phyloP scores from a whole-genome alignment of 305 asterid genomes.

The Ilex paraguariensis region DNA sequence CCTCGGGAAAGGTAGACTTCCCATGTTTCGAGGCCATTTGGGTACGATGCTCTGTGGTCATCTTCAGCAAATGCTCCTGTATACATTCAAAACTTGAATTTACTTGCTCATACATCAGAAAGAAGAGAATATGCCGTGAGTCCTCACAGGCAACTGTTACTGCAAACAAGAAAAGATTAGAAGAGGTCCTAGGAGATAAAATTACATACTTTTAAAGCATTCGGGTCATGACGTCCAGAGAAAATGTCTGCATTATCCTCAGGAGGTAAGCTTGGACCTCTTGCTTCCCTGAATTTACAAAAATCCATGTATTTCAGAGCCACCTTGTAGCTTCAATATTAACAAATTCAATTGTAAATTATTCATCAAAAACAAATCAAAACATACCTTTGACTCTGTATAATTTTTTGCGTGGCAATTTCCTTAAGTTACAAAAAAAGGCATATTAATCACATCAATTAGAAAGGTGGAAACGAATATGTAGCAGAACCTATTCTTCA shows the following conservation, averaged over 20 bases:
- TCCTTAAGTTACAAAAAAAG: slow-evolving; percentile 52
- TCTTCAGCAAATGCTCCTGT: slow-evolving; percentile 87
- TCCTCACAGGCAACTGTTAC: too few relatives aligned
- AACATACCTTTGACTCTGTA: slow-evolving; percentile 78
- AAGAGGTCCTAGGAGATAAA: slow-evolving; percentile 5
- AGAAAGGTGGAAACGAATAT: slow-evolving; percentile 10
- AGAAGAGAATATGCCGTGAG: too few relatives aligned
- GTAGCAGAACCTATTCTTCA: slow-evolving; percentile 5
- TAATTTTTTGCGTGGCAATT: slow-evolving; percentile 70
- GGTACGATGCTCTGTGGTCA: slow-evolving; percentile 73
- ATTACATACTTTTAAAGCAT: slow-evolving; percentile 68
- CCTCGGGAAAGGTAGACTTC: slow-evolving; percentile 44
- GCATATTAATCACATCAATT: slow-evolving; percentile 13
- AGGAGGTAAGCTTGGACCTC: slow-evolving; percentile 29
- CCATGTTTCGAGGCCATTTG: slow-evolving; percentile 78
- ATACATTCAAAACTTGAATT: too few relatives aligned
- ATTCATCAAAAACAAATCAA: slow-evolving; percentile 2
- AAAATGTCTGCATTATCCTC: slow-evolving; percentile 55
- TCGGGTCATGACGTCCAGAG: slow-evolving; percentile 74
- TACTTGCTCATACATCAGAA: too few relatives aligned
- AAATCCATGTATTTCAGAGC: slow-evolving; percentile 4
- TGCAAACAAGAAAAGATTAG: neutral
- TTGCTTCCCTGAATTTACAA: slow-evolving; percentile 53
- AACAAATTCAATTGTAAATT: neutral
- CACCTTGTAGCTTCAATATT: neutral